Conservation (phyloP, 768 basidiomycete genomes). For the Serendipita indica region DNA sequence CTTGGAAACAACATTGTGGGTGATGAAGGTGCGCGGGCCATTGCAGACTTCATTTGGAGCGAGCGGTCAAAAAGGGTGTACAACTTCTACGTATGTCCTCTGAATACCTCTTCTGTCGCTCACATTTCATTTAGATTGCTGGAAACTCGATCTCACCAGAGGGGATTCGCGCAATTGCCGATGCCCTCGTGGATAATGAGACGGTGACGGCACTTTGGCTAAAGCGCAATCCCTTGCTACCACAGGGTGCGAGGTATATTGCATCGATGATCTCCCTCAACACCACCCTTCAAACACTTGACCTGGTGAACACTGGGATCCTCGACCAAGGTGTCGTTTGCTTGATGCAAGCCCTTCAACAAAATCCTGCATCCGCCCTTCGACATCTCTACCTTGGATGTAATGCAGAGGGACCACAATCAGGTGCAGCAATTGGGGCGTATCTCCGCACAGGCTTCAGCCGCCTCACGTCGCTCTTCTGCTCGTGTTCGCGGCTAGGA, state of each 20-base stretch:
- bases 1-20: constrained; percentile 14
- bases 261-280: constrained; percentile 12
- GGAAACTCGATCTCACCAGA: constrained; percentile 12
- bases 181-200: constrained; percentile 8
- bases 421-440: constrained; percentile 7
- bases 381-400: constrained; percentile 13
- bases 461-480: constrained; percentile 10
- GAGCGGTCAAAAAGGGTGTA: constrained; percentile 12
- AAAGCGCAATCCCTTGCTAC: constrained; percentile 15
- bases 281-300: constrained; percentile 12
- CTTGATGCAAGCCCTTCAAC: constrained; percentile 11
- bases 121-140: constrained; percentile 6
- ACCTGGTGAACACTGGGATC: constrained; percentile 15
- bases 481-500: constrained; percentile 10
- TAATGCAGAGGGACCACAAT: neutral
- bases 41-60: constrained; percentile 14
- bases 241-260: constrained; percentile 10
- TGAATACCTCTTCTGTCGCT: neutral
- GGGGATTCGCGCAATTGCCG: constrained; percentile 11
- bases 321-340: constrained; percentile 13
- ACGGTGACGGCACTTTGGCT: constrained; percentile 15
- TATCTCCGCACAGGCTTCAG: constrained; percentile 10
- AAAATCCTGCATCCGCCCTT: constrained; percentile 12
- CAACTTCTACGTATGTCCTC: constrained; percentile 12
- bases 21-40: constrained; percentile 11